These are phyloP conservation scores for Paecilomyces sp. DNA, from an alignment of 2,329 filamentous ascomycete genomes.

Conservation along the genomic window DNA sequence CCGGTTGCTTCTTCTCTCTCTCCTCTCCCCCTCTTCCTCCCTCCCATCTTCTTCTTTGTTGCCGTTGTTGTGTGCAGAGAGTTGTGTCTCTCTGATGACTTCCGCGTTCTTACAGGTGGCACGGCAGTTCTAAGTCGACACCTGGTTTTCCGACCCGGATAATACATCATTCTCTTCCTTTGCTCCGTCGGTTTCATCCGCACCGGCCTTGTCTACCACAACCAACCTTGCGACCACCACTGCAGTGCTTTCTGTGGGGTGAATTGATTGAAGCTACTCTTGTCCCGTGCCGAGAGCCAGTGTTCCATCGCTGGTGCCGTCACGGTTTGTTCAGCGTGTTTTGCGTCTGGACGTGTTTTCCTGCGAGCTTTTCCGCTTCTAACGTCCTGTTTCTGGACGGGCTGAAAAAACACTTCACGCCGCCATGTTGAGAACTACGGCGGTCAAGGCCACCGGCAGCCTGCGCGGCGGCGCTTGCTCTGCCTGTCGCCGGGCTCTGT, in stretches of 20 bases:
- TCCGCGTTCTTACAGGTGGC: constrained; percentile 29
- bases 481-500: constrained; percentile 24
- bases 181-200: constrained; percentile 9
- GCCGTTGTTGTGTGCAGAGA: constrained; percentile 15
- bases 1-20: constrained; percentile 8
- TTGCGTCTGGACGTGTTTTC: not conserved
- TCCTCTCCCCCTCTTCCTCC: constrained; percentile 5
- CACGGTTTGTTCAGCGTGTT: not conserved
- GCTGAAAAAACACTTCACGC: constrained; percentile 15
- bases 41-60: constrained; percentile 2
- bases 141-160: constrained; percentile 20
- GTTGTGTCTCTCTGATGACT: constrained; percentile 34
- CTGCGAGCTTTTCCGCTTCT: not conserved
- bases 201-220: not conserved
- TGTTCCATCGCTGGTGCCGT: not conserved
- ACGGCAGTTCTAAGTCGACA: constrained; percentile 34
- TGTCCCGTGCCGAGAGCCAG: not conserved
- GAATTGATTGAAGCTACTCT: not conserved
- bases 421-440: constrained; percentile 33
- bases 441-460: constrained; percentile 33
- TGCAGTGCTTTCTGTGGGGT: not conserved
- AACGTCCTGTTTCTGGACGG: not conserved
- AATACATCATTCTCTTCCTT: constrained; percentile 16
- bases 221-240: not conserved
- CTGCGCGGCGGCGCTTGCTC: constrained; percentile 28